Evolutionary conservation across 2,329 filamentous ascomycete species (phyloP).

Genomic region (Microdochium nivale): DNA sequence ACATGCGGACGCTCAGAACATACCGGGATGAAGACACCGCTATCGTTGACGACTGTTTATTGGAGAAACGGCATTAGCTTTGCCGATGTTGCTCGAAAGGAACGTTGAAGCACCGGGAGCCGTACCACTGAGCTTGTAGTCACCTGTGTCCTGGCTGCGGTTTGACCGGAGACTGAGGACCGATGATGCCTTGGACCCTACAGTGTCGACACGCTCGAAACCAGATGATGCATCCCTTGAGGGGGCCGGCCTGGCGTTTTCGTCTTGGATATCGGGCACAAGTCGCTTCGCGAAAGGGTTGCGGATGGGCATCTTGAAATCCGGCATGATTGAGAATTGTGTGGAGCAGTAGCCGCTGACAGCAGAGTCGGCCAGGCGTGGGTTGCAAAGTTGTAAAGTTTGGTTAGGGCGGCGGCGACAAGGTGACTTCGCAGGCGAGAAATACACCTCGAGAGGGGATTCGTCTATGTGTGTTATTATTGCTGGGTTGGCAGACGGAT

Average conservation of each 20-base stretch:
- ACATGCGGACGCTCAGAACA: constrained; percentile 18
- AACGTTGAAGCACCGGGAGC: constrained; percentile 9
- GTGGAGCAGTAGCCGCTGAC: too few relatives aligned
- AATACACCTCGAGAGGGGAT: too few relatives aligned
- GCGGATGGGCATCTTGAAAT: constrained; percentile 54
- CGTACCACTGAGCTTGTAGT: constrained; percentile 77
- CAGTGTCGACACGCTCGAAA: constrained; percentile 55
- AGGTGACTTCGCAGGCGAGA: too few relatives aligned
- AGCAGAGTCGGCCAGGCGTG: too few relatives aligned
- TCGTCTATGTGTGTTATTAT: neutral
- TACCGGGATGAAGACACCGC: constrained; percentile 89
- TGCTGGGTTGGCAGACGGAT: neutral
- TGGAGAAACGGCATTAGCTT: constrained; percentile 9
- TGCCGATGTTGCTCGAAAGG: constrained; percentile 13
- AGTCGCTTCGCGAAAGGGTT: constrained; percentile 60
- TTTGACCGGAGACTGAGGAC: constrained; percentile 53
- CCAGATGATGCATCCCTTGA: constrained; percentile 35
- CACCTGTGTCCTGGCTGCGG: constrained; percentile 54
- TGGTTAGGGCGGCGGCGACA: too few relatives aligned
- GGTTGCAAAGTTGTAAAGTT: too few relatives aligned
- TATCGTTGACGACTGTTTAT: constrained; percentile 80
- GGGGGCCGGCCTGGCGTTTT: constrained; percentile 37
- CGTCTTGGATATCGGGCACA: constrained; percentile 34
- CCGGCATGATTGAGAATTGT: neutral
- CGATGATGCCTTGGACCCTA: constrained; percentile 53